Base-by-base conservation (phyloP, 163 green algal species). In the Chloromonas sp. region DNA sequence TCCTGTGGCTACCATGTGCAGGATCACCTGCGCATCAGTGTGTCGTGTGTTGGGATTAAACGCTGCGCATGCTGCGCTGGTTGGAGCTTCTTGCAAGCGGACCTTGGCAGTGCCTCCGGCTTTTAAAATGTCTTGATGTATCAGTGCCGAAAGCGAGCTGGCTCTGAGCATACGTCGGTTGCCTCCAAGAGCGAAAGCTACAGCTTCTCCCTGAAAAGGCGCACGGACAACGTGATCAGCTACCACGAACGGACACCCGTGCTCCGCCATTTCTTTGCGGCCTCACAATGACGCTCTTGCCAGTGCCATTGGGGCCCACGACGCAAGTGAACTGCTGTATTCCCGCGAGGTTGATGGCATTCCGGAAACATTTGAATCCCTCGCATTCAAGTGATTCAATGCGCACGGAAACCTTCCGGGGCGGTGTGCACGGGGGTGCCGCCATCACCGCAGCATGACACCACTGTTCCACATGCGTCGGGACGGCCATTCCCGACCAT, bases 111-210 rank as follows among this genome's bases (percentile, higher is more conserved):
- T 11, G 66, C 5, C 66, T 74, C 66, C 66, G 66, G 66, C 66
- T 11, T 74, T 11, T 5, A 5, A 15, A 5, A 15, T 5, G 66
- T 11, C 66, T 11, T 74, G 66, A 11, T 74, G 66, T 11, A 79
- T 14, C 5, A 79, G 14, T 14, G 14, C 71, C 2, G 57, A 2
- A 2, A 82, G 2, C 2, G 58, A n/a, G 3, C 82, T 82, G 0
- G 89, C 90, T 0, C 92, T 88, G 82, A 95, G 85, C 86, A 95
- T 93, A 59, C 86, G 84, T 2, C 81, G 85, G 83, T 89, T 93
- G 83, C 92, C 92, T 0, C 92, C 92, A 76, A 95, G 86, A 0
- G 88, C 92, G 87, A 95, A 95, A 0, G 92, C 91, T n/a, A 95
- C 84, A 0, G 62, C 62, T 57, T 84, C 81, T 3, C 81, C 66